Conservation (phyloP, 768 basidiomycete genomes). For the Suillus decipiens region DNA sequence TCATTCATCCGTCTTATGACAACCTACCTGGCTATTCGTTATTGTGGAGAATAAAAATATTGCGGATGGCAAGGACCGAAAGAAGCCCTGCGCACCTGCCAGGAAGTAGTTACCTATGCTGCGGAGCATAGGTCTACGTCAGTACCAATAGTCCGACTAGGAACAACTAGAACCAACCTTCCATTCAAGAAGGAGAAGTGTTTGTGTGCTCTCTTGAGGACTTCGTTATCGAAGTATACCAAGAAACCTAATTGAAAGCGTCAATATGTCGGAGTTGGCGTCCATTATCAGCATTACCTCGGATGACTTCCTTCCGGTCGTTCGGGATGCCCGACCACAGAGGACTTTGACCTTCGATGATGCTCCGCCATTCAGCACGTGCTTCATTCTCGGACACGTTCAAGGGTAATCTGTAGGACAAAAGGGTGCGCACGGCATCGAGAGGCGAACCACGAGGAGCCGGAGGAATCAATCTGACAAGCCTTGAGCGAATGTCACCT, state of each 20-base stretch:
- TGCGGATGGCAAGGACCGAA: slow-evolving; percentile 89
- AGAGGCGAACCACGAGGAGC: slow-evolving; percentile 60
- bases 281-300: slow-evolving; percentile 49
- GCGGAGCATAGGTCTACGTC: slow-evolving; percentile 3
- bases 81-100: slow-evolving; percentile 86
- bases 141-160: not conserved
- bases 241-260: slow-evolving; percentile 66
- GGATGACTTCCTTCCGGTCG: slow-evolving; percentile 89
- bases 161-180: slow-evolving; percentile 46
- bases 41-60: slow-evolving; percentile 94
- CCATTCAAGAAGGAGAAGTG: slow-evolving; percentile 93
- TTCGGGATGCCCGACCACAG: slow-evolving; percentile 87
- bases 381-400: slow-evolving; percentile 71
- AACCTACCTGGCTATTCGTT: slow-evolving; percentile 66
- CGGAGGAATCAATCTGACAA: slow-evolving; percentile 83
- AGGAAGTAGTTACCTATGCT: slow-evolving; percentile 92
- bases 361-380: slow-evolving; percentile 88
- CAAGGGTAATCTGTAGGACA: slow-evolving; percentile 78
- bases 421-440: slow-evolving; percentile 71
- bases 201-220: slow-evolving; percentile 88
- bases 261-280: not conserved
- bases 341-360: slow-evolving; percentile 82
- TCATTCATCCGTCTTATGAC: slow-evolving; percentile 15
- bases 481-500: slow-evolving; percentile 89
- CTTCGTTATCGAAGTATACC: slow-evolving; percentile 88